A percentile compares a stretch with the other conserved stretches of the same genome.
Evolutionary conservation across 2,329 filamentous ascomycete species (phyloP).

Genomic region (Lachnellula hyalina): DNA sequence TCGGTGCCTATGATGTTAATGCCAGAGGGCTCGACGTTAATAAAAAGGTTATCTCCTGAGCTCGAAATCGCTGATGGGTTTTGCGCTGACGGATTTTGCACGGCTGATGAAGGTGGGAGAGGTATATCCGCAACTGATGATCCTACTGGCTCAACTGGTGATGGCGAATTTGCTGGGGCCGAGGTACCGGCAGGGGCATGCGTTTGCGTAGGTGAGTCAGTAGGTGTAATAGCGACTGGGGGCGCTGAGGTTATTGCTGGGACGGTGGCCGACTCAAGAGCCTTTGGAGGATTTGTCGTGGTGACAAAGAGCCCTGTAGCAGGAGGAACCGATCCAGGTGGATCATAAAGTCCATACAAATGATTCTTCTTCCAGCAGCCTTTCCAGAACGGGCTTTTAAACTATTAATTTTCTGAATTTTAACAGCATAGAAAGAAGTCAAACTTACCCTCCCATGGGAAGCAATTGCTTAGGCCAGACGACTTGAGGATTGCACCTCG

Average conservation of each 20-base stretch:
- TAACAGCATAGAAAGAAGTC: neutral
- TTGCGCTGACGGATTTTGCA: neutral
- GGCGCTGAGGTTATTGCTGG: neutral
- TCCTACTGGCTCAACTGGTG: neutral
- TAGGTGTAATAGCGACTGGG: neutral
- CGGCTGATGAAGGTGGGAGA: neutral
- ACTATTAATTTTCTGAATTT: neutral
- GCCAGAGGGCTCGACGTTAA: neutral
- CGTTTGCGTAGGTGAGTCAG: neutral
- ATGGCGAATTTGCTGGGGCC: neutral
- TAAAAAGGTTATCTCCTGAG: neutral
- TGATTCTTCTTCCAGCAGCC: conserved; percentile 34
- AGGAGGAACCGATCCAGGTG: conserved; percentile 36
- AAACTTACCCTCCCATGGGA: conserved; percentile 16
- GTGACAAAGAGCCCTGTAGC: conserved; percentile 24
- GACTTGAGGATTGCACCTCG: conserved; percentile 19
- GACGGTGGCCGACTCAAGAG: neutral
- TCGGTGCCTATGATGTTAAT: neutral
- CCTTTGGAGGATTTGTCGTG: conserved; percentile 9
- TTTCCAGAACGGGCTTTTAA: conserved; percentile 28
- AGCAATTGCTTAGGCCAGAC: conserved; percentile 14
- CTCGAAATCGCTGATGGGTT: neutral
- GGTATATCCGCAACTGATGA: neutral
- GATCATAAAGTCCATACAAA: conserved; percentile 36
- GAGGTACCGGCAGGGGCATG: neutral